phyloP scores from a whole-genome alignment of 306 rosid genomes.

The Boehmeria nivea region DNA sequence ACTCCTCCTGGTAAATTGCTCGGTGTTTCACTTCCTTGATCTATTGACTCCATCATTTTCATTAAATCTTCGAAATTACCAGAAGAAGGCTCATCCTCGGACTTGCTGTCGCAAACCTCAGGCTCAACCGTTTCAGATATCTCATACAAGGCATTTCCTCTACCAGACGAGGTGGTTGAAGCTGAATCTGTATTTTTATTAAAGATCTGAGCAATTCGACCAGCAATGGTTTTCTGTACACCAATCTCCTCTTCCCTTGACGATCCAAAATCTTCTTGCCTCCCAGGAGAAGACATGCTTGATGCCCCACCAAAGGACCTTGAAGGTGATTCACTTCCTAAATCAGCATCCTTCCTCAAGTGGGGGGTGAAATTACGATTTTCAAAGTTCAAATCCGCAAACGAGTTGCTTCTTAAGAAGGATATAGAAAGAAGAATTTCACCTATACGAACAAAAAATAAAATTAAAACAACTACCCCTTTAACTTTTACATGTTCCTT shows the following conservation, averaged over 20 bases:
- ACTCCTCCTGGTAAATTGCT: constrained; percentile 79
- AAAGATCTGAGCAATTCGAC: constrained; percentile 68
- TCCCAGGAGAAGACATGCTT: constrained; percentile 53
- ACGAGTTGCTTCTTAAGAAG: constrained; percentile 36
- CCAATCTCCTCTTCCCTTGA: constrained; percentile 51
- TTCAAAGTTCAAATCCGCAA: constrained; percentile 27
- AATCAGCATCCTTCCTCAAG: constrained; percentile 19
- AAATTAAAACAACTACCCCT: not conserved
- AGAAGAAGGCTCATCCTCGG: constrained; percentile 44
- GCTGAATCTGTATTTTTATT: constrained; percentile 46
- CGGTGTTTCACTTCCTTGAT: constrained; percentile 62
- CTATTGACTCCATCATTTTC: constrained; percentile 48
- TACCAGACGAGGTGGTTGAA: constrained; percentile 22
- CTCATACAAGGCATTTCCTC: constrained; percentile 44
- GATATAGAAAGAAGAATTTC: constrained; percentile 59
- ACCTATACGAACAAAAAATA: constrained; percentile 33
- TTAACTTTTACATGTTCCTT: no score
- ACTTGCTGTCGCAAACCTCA: constrained; percentile 37
- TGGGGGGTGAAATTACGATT: constrained; percentile 1
- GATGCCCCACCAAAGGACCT: constrained; percentile 32
- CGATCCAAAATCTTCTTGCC: constrained; percentile 40
- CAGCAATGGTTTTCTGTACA: constrained; percentile 63
- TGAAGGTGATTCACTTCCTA: constrained; percentile 32
- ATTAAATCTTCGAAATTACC: constrained; percentile 61
- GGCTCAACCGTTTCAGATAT: constrained; percentile 34